These are phyloP conservation scores for Thelonectria olida DNA, from an alignment of 2,329 filamentous ascomycete genomes.

Conservation along the genomic window DNA sequence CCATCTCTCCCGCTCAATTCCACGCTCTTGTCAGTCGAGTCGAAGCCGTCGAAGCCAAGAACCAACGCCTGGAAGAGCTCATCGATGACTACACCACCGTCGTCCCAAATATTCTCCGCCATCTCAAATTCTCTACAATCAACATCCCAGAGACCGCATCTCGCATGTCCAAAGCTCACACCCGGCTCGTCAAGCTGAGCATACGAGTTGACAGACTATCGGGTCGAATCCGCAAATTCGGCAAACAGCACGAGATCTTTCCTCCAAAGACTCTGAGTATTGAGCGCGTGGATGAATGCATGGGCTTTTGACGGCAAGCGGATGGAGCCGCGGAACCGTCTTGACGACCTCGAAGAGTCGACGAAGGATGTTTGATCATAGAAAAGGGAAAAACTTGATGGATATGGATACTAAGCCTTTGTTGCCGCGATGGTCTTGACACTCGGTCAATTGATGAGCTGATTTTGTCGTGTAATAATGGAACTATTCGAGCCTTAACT, in stretches of 20 bases:
- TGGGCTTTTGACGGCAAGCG: too few species aligned
- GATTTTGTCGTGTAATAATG: too few species aligned
- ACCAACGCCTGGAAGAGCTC: neutral
- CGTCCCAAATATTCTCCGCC: too few species aligned
- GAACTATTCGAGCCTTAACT: too few species aligned
- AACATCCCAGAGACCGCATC: neutral
- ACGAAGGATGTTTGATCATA: too few species aligned
- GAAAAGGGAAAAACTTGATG: too few species aligned
- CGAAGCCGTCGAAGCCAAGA: neutral
- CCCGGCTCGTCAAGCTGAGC: neutral
- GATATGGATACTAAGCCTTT: neutral
- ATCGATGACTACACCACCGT: neutral
- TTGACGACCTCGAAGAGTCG: too few species aligned
- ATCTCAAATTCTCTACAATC: neutral
- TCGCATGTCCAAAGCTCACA: neutral
- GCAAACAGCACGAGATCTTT: neutral
- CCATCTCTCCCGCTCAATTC: neutral
- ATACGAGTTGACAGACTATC: neutral
- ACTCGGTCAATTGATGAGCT: too few species aligned
- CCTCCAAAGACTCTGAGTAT: neutral
- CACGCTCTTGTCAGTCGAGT: neutral
- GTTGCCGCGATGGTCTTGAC: neutral
- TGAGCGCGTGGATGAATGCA: too few species aligned
- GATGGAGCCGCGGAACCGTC: too few species aligned
- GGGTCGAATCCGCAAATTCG: neutral